A percentile compares a stretch with the other conserved stretches of the same genome.
Evolutionary conservation across 1,139 yeast species (phyloP).

Genomic region (Suhomyces guaymorum): DNA sequence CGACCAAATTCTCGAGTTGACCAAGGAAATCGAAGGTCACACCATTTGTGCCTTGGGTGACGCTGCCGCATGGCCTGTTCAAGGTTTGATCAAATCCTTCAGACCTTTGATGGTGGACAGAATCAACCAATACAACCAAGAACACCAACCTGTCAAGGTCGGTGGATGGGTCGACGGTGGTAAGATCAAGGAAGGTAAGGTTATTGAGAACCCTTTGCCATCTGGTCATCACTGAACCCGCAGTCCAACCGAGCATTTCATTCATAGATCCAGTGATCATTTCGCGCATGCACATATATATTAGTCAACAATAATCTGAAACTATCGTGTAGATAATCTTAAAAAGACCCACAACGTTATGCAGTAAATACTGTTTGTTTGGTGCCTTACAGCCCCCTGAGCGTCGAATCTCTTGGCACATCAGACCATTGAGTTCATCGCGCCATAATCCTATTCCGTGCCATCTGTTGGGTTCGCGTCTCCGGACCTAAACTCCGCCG

Average conservation of each 20-base stretch:
- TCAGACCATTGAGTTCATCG: too few relatives aligned
- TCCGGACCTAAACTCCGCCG: too few relatives aligned
- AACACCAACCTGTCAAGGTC: conserved; percentile 45
- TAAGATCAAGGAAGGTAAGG: conserved; percentile 63
- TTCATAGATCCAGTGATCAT: conserved; percentile 10
- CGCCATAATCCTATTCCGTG: too few relatives aligned
- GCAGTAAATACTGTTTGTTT: background rate
- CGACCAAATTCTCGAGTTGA: conserved; percentile 77
- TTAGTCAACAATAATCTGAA: conserved; percentile 3
- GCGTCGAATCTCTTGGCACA: too few relatives aligned
- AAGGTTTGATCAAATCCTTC: conserved; percentile 80
- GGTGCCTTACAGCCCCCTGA: too few relatives aligned
- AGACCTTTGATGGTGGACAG: conserved; percentile 79
- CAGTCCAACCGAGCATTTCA: conserved; percentile 5
- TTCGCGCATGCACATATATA: conserved; percentile 10
- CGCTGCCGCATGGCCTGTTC: conserved; percentile 93
- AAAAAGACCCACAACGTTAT: background rate
- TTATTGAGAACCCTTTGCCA: conserved; percentile 61
- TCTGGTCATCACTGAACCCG: conserved; percentile 35
- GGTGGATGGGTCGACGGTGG: conserved; percentile 83
- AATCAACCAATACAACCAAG: conserved; percentile 53
- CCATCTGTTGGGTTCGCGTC: too few relatives aligned
- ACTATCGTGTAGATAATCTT: too few relatives aligned
- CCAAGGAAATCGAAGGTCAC: conserved; percentile 86
- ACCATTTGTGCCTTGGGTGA: conserved; percentile 90